Base-by-base conservation (phyloP, 495 filamentous ascomycete genomes). In the Staphylotrichum longicolle region DNA sequence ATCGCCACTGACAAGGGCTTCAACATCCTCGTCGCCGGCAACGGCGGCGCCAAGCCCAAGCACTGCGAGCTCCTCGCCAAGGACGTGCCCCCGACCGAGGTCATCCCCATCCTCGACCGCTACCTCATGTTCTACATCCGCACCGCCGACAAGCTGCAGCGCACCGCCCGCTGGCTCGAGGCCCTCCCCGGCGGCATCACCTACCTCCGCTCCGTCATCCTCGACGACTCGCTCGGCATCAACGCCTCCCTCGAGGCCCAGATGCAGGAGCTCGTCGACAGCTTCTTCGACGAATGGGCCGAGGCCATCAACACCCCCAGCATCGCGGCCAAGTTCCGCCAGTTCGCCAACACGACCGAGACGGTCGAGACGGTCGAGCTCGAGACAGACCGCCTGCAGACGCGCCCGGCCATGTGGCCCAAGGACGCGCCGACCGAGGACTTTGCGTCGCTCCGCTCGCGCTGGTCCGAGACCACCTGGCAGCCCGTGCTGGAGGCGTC, bases 81-180 rank as follows among this genome's bases (percentile, higher is more conserved):
- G 68, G 93, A 98, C 72, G 91, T 96, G 0, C 86, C 93, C 0
- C 85, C 91, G 0, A 88, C 92, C 56, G 88, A 95, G 68, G 85
- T 96, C 32, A 78, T 96, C 30, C 88, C 91, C 10, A 89, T 96
- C 41, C 78, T 98, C 0, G 93, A 98, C 72, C 86, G 93, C 34
- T 98, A 96, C 73, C 79, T 96, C 10, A 91, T 92, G 78, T 96
- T 98, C 81, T 96, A 98, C 77, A 96, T 98, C 70, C 90, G 91
- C 62, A 96, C 93, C 0, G 93, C 93, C 46, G 93, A 98, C 78
- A 95, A 92, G 70, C 86, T 98, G 2, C 93, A 96, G 72, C 86
- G 93, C 47, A 98, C 93, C 33, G 93, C 93, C 3, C 83, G 93
- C 37, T 98, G 93, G 93, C 80, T 98, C 45, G 93, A 98, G 67